Evolutionary conservation across 1,284 basidiomycete genomes (phyloP), one percentile per base, ranked within the genome.

Genomic region (Puccinia polysora): DNA sequence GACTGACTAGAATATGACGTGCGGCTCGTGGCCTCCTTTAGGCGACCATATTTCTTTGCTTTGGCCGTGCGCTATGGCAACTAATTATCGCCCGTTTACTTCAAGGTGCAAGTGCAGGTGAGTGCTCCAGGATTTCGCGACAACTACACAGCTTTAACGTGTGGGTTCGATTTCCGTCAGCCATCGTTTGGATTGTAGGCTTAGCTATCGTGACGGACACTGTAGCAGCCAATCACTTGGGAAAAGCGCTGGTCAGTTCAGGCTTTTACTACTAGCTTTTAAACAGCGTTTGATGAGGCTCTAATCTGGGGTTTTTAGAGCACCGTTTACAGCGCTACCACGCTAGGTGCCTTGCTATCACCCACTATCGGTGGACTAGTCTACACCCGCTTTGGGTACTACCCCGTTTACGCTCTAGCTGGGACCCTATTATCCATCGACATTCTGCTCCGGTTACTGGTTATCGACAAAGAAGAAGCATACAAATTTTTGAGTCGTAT

Each of bases 121-220:
- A 62, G 69, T 2, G 15, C 18, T 45, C 10, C 10, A 45, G n/a
- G n/a, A 45, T 59, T 28, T 34, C 18, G 25, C 38, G n/a, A n/a
- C n/a, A n/a, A n/a, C n/a, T n/a, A n/a, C n/a, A n/a, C n/a, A n/a
- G n/a, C n/a, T n/a, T n/a, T n/a, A n/a, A n/a, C n/a, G n/a, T n/a
- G n/a, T n/a, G n/a, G n/a, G 2, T 8, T 34, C 18, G 14, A 34
- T 36, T 43, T 43, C 36, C n/a, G 32, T 10, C 34, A 71, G 69
- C 69, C n/a, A 63, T 71, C 40, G 69, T 71, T 18, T 71, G 69
- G 69, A 63, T 45, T 34, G 69, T 71, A 15, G 69, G 69, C 28
- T 56, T 71, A 23, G 47, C 69, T n/a, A 52, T 71, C n/a, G 59
- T 71, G 36, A 62, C 34, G 18, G 69, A 71, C 55, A 63, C 59